A percentile compares a stretch with the other conserved stretches of the same genome.
phyloP scores from a whole-genome alignment of 495 filamentous ascomycete species.

The Hypoxylon intermedium region DNA sequence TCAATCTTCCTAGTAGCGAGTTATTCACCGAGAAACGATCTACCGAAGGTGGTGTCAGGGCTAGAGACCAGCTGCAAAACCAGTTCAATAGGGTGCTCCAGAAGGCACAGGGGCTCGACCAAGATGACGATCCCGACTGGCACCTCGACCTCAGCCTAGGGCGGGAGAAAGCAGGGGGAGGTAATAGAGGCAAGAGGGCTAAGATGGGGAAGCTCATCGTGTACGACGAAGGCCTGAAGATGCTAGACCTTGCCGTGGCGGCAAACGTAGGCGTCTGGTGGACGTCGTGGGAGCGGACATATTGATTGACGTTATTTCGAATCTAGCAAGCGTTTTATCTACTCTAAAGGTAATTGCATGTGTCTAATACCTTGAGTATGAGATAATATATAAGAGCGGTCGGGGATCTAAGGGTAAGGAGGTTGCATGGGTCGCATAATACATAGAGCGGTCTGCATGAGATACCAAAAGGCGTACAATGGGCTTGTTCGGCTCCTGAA shows the following conservation, averaged over 20 bases:
- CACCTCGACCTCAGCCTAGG: conserved; percentile 75
- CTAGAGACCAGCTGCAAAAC: conserved; percentile 44
- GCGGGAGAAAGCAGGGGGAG: conserved; percentile 78
- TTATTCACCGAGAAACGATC: conserved; percentile 39
- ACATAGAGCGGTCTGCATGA: conserved; percentile 30
- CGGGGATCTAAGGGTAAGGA: background rate
- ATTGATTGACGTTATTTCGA: conserved; percentile 20
- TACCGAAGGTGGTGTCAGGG: conserved; percentile 28
- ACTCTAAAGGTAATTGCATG: background rate
- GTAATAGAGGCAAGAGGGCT: conserved; percentile 80
- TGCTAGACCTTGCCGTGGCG: conserved; percentile 91
- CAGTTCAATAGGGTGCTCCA: conserved; percentile 48
- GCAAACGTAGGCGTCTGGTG: conserved; percentile 94
- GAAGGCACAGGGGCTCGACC: conserved; percentile 40
- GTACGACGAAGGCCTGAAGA: conserved; percentile 89
- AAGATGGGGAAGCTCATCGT: conserved; percentile 94
- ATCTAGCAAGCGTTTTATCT: background rate
- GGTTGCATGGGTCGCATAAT: background rate
- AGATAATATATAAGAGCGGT: background rate
- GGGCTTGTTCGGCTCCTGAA: too few species aligned
- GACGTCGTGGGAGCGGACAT: conserved; percentile 77
- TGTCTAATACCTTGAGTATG: background rate
- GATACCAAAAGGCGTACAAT: conserved; percentile 32
- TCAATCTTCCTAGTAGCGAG: conserved; percentile 73
- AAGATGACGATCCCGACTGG: conserved; percentile 41